Evolutionary conservation across 2,329 filamentous ascomycete genomes (phyloP).

Genomic region (Conoideocrella luteorostrata): DNA sequence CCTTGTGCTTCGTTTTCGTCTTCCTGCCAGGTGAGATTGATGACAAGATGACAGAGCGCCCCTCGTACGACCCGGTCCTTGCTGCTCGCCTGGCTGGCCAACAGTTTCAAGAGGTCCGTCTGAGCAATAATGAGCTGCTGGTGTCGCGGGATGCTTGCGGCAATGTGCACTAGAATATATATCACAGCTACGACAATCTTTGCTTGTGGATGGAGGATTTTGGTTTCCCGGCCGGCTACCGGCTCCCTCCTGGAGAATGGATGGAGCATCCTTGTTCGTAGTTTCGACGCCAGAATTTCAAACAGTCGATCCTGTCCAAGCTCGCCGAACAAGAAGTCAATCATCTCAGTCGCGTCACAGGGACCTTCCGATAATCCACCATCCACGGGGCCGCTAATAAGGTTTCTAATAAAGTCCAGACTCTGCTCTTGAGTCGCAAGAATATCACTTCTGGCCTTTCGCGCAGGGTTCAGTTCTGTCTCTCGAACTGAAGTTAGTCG

Average conservation of each 20-base stretch:
- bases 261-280: conserved; percentile 55
- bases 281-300: conserved; percentile 71
- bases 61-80: conserved; percentile 67
- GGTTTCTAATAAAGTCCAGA: conserved; percentile 81
- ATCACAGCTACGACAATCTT: conserved; percentile 74
- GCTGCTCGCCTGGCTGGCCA: conserved; percentile 69
- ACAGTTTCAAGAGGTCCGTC: conserved; percentile 63
- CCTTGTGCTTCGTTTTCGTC: conserved; percentile 60
- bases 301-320: conserved; percentile 75
- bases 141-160: conserved; percentile 72
- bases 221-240: conserved; percentile 31
- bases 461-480: conserved; percentile 59
- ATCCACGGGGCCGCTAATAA: conserved; percentile 59
- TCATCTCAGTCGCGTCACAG: conserved; percentile 60
- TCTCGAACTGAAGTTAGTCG: conserved; percentile 51
- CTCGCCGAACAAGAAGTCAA: conserved; percentile 72
- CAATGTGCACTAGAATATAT: conserved; percentile 81
- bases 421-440: conserved; percentile 85
- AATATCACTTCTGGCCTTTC: conserved; percentile 69
- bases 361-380: conserved; percentile 43
- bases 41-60: conserved; percentile 75
- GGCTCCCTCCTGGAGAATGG: conserved; percentile 40
- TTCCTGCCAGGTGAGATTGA: conserved; percentile 80
- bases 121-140: conserved; percentile 73
- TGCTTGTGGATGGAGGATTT: conserved; percentile 49